phyloP scores from a whole-genome alignment of 2,329 filamentous ascomycete species.

The Cercospora beticola region DNA sequence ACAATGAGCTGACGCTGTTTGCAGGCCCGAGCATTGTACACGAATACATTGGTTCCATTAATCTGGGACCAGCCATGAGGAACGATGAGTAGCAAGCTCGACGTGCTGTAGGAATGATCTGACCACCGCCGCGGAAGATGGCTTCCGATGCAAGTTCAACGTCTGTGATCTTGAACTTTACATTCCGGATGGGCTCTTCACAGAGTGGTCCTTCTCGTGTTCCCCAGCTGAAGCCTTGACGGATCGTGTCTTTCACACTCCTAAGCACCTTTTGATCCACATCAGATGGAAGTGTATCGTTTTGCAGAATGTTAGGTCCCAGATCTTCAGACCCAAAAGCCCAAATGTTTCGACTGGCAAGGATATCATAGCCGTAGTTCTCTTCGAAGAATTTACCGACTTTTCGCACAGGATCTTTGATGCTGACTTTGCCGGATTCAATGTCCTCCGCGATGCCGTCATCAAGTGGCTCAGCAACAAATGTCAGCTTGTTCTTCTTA shows the following conservation, averaged over 20 bases:
- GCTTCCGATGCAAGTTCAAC: conserved; percentile 81
- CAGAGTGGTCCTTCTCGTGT: conserved; percentile 92
- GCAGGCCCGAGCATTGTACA: conserved; percentile 92
- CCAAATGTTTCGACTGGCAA: conserved; percentile 95
- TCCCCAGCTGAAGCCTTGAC: conserved; percentile 96
- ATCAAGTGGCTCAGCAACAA: conserved; percentile 94
- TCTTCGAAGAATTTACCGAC: conserved; percentile 97
- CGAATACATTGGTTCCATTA: conserved; percentile 95
- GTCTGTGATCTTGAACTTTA: conserved; percentile 95
- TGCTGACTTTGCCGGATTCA: conserved; percentile 83
- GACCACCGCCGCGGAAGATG: conserved; percentile 91
- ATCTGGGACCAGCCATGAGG: conserved; percentile 89
- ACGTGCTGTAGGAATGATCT: conserved; percentile 93
- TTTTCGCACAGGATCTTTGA: conserved; percentile 87
- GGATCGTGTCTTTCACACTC: conserved; percentile 85
- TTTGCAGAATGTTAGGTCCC: conserved; percentile 92
- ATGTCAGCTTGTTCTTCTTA: conserved; percentile 99
- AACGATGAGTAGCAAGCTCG: conserved; percentile 94
- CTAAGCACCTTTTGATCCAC: conserved; percentile 89
- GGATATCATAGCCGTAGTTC: conserved; percentile 93
- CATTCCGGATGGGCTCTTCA: conserved; percentile 98
- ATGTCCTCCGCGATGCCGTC: conserved; percentile 94
- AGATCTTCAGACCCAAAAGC: conserved; percentile 95
- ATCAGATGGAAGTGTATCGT: conserved; percentile 91
- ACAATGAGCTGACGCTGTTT: conserved; percentile 82